Evolutionary conservation across 805 yeast genomes (phyloP).

Genomic region (Saturnispora ahearnii): DNA sequence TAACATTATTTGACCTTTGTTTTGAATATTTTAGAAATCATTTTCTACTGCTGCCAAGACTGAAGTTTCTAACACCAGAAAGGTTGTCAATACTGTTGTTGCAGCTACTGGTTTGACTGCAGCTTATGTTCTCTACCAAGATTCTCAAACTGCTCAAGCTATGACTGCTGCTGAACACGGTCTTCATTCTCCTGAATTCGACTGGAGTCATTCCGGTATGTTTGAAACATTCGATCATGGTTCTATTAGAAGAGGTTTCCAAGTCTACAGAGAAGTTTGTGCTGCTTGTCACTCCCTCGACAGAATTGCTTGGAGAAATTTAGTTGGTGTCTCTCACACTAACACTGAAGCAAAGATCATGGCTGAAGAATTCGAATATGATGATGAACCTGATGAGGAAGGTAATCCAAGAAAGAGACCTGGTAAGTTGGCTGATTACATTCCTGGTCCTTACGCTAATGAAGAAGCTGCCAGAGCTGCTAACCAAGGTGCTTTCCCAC

Average conservation of each 20-base stretch:
- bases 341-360: slow-evolving; percentile 81
- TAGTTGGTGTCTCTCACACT: slow-evolving; percentile 95
- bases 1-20: slow-evolving; percentile 11
- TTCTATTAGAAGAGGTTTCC: slow-evolving; percentile 97
- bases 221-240: slow-evolving; percentile 88
- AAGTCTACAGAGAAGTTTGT: slow-evolving; percentile 97
- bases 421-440: slow-evolving; percentile 92
- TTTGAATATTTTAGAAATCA: slow-evolving; percentile 22
- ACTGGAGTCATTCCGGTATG: slow-evolving; percentile 93
- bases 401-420: slow-evolving; percentile 97
- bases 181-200: slow-evolving; percentile 85
- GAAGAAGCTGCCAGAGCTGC: slow-evolving; percentile 99
- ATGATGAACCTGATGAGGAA: slow-evolving; percentile 92
- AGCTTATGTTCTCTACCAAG: slow-evolving; percentile 73
- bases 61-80: slow-evolving; percentile 34
- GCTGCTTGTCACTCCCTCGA: slow-evolving; percentile 97
- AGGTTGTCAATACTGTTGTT: slow-evolving; percentile 51
- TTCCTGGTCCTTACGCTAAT: slow-evolving; percentile 93
- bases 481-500: slow-evolving; percentile 98
- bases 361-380: slow-evolving; percentile 96
- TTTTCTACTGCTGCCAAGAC: slow-evolving; percentile 28
- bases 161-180: slow-evolving; percentile 99
- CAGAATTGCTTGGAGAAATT: slow-evolving; percentile 96
- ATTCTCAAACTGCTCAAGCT: slow-evolving; percentile 81
- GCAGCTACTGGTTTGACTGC: slow-evolving; percentile 74